These are phyloP conservation scores for Umbelopsis ramanniana DNA, from an alignment of 192 early-diverging fungal species.

Conservation along the genomic window DNA sequence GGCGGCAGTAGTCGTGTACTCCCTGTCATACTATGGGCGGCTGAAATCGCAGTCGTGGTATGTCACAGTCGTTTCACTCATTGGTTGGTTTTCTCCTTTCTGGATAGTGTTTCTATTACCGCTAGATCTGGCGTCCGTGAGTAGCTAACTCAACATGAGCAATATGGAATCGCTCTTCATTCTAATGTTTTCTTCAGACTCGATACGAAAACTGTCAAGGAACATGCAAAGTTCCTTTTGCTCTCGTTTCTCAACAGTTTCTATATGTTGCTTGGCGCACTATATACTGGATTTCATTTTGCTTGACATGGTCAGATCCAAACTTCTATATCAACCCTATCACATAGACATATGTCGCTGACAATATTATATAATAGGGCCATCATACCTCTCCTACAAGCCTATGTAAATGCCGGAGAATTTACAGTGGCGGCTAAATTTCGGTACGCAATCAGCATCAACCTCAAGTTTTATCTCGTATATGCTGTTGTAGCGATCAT, in stretches of 20 bases:
- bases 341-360: not conserved
- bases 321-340: too few relatives aligned
- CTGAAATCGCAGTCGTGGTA: conserved; percentile 81
- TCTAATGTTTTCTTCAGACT: conserved; percentile 50
- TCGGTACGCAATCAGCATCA: conserved; percentile 76
- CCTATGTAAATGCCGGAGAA: conserved; percentile 86
- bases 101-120: conserved; percentile 89
- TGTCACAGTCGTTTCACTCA: conserved; percentile 68
- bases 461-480: conserved; percentile 81
- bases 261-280: conserved; percentile 79
- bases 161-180: conserved; percentile 13
- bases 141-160: not conserved
- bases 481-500: conserved; percentile 70
- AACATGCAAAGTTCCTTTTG: conserved; percentile 74
- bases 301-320: conserved; percentile 74
- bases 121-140: conserved; percentile 83
- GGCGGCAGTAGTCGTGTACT: conserved; percentile 55
- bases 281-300: conserved; percentile 92
- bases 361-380: conserved; percentile 45
- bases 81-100: conserved; percentile 92
- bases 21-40: conserved; percentile 84
- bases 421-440: conserved; percentile 73
- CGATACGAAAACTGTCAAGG: conserved; percentile 68
- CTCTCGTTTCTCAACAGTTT: conserved; percentile 73
- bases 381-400: conserved; percentile 81